Evolutionary conservation across 2,329 filamentous ascomycete genomes (phyloP), one percentile per base, ranked within the genome.

Genomic region (Diaporthe humulicola): DNA sequence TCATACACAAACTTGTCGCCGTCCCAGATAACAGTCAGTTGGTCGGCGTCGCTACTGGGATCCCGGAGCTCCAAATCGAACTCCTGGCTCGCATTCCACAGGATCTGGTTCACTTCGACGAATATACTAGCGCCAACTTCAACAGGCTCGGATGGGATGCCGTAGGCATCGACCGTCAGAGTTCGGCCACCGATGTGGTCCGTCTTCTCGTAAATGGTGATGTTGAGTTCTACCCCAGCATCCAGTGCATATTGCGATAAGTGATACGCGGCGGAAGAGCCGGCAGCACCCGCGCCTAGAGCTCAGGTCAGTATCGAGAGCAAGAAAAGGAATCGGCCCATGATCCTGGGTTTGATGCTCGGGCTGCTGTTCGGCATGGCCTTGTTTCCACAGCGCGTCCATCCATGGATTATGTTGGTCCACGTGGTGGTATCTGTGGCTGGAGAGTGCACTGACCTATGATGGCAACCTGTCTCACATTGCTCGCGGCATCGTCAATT

Each of bases 51-150:
- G 10, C 85, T 82, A 25, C 87, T 85, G 2, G 83, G 84, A 14
- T 84, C 84, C n/a, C 82, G 85, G 2, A 91, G 85, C 0, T 86
- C 85, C 4, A 99, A 90, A n/a, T 90, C 90, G 81, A 98, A 95
- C 19, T 90, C 88, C 42, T 89, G 84, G 10, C 90, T 92, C 0
- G 95, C 93, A 72, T 94, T 92, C 79, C 92, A 90, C 52, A 99
- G 89, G 79, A 98, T 98, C 52, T 91, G 87, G 81, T 98, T 99
- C 57, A 93, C 90, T 66, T 93, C 83, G 58, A 98, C 94, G 81
- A 98, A 99, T 79, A 98, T 98, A 76, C 93, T 96, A 15, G 94
- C 97, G 22, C 97, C 97, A 1, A 98, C 87, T 83, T 99, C 97
- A 48, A 98, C 90, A 1, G 93, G 93, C 52, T 92, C 86, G 0